Base-by-base conservation (phyloP, 129 eudicot genomes). In the Escallonia rubra region DNA sequence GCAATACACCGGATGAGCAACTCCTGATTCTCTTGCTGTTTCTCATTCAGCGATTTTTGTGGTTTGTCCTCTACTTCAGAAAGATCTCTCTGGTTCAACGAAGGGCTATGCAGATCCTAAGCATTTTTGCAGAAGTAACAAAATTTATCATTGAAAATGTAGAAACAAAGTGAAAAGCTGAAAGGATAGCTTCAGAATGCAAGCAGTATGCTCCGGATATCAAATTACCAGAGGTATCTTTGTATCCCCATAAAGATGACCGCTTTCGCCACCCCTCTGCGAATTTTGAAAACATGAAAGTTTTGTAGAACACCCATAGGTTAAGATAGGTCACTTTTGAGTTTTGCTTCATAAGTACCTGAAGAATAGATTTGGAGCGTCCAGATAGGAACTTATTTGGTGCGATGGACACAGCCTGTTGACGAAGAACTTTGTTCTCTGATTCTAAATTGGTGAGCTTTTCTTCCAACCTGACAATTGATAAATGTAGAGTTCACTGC, bases 401-500 rank as follows among this genome's bases (percentile, higher is more conserved):
- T 64, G 92, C 96, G 82, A 93, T 84, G 68, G 98, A 93, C 43
- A 93, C 95, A 16, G 98, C 89, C 65, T 93, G 98, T 74, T 93
- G 96, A 67, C 98, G 96, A 71, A 93, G 83, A 66, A 93, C 98
- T 84, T 93, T 85, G 65, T 86, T 93, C 87, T 93, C 98, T 39
- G 90, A 89, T 69, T 93, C 98, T 68, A 93, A 70, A 75, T 93
- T 93, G 67, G 61, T 72, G 56, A 86, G 77, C 83, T 93, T 93
- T 81, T 93, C 96, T 79, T 89, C 97, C 56, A 88, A 64, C 84
- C 97, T 91, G 81, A 57, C 64, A 43, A 43, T 55, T 67, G 10
- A 54, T 6, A 57, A 69, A 49, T 64, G 12, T 55, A 23, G 1
- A 44, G 1, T 44, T 45, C 14, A 47, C 51, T 57, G 43, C 14